A percentile compares a stretch with the other conserved stretches of the same genome.
Evolutionary conservation across 1,139 yeast genomes (phyloP).

Genomic region (Suhomyces yuchorum): DNA sequence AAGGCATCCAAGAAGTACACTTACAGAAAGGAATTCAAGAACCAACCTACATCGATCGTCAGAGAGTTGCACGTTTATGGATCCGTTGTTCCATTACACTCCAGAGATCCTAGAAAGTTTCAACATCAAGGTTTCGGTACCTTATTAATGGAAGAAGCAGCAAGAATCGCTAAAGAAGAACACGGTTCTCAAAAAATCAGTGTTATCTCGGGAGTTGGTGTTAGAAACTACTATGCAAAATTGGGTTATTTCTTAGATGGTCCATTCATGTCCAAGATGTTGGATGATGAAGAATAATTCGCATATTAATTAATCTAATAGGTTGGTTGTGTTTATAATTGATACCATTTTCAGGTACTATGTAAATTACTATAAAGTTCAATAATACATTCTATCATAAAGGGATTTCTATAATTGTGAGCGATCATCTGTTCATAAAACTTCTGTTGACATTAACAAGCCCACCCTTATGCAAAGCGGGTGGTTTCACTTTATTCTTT

Average conservation of each 20-base stretch:
- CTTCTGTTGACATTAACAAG: conserved; percentile 21
- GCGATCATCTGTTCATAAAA: conserved; percentile 12
- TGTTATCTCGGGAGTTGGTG: conserved; percentile 98
- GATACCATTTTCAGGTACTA: background rate
- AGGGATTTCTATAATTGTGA: conserved; percentile 1
- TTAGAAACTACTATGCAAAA: conserved; percentile 89
- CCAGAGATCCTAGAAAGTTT: conserved; percentile 96
- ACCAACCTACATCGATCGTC: conserved; percentile 87
- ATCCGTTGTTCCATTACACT: conserved; percentile 93
- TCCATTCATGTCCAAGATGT: conserved; percentile 85
- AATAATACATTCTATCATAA: conserved; percentile 8
- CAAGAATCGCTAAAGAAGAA: conserved; percentile 90
- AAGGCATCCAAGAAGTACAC: conserved; percentile 89
- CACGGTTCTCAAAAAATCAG: conserved; percentile 90
- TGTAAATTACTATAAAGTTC: conserved; percentile 1
- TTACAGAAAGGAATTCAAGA: conserved; percentile 82
- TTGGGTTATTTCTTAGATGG: conserved; percentile 93
- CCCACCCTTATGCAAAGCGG: conserved; percentile 49
- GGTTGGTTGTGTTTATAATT: background rate
- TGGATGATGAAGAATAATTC: conserved; percentile 19
- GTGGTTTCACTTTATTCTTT: conserved; percentile 43
- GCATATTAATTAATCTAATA: background rate
- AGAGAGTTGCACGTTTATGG: conserved; percentile 98
- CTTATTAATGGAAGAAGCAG: conserved; percentile 96
- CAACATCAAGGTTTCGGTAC: conserved; percentile 99